Evolutionary conservation across 1,284 basidiomycete genomes (phyloP).

Genomic region (Naganishia sp.): DNA sequence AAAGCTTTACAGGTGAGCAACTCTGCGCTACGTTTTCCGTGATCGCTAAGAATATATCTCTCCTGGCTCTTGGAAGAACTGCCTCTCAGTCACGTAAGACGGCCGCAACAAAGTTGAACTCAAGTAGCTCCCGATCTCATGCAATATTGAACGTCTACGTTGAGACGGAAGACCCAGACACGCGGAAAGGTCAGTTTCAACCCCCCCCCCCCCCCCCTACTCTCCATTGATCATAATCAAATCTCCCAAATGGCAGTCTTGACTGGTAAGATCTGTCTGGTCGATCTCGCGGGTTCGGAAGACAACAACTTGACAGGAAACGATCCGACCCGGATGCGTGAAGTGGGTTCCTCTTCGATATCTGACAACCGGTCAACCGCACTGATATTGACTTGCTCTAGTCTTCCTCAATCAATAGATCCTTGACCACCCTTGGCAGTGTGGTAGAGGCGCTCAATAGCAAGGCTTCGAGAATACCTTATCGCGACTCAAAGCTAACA

Average conservation of each 20-base stretch:
- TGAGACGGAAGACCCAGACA: conserved; percentile 35
- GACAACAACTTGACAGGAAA: conserved; percentile 86
- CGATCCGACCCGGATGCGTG: conserved; percentile 69
- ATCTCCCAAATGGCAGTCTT: conserved; percentile 48
- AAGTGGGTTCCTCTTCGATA: conserved; percentile 35
- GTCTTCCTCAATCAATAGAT: conserved; percentile 80
- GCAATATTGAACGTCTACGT: conserved; percentile 73
- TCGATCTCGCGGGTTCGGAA: conserved; percentile 82
- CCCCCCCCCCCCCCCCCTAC: not conserved
- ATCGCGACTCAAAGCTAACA: conserved; percentile 75
- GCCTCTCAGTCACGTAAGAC: conserved; percentile 74
- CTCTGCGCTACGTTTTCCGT: conserved; percentile 3
- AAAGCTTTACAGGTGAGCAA: conserved; percentile 64
- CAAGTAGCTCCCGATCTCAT: conserved; percentile 76
- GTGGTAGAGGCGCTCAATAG: conserved; percentile 79
- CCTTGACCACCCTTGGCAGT: conserved; percentile 74
- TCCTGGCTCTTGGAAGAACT: conserved; percentile 51
- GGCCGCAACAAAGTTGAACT: conserved; percentile 77
- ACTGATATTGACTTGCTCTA: conserved; percentile 54
- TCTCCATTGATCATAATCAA: conserved; percentile 38
- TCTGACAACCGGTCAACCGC: not conserved
- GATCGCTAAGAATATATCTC: not conserved
- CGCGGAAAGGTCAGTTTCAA: conserved; percentile 32
- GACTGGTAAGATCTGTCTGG: conserved; percentile 75
- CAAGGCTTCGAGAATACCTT: conserved; percentile 60